Percentiles rank a stretch among this genome's conserved stretches.
phyloP scores from a whole-genome alignment of 768 basidiomycete genomes.

The Candolleomyces efflorescens region DNA sequence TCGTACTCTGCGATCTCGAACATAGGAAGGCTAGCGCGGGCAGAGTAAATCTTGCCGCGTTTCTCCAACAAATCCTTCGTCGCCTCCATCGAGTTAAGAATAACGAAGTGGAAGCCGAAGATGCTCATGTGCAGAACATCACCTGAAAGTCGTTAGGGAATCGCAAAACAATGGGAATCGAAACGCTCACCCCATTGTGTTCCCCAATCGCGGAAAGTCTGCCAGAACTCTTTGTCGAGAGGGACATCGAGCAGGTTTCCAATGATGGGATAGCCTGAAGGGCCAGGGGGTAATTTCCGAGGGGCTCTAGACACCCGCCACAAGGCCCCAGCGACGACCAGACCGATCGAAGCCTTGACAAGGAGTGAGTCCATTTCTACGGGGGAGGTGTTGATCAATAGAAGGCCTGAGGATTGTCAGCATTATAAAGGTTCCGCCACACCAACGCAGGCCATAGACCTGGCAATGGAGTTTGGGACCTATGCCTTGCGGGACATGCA shows the following conservation, averaged over 20 bases:
- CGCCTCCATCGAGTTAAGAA: constrained; percentile 28
- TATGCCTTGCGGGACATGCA: too few relatives aligned
- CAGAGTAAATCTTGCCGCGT: constrained; percentile 37
- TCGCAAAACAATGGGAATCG: not conserved
- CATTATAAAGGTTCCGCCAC: too few relatives aligned
- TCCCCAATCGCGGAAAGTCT: constrained; percentile 26
- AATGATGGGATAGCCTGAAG: constrained; percentile 30
- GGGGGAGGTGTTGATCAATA: not conserved
- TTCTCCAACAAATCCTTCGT: constrained; percentile 38
- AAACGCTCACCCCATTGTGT: constrained; percentile 26
- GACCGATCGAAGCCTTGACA: not conserved
- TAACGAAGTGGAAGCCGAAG: constrained; percentile 32
- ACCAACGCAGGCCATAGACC: too few relatives aligned
- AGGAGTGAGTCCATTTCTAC: not conserved
- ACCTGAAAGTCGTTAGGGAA: constrained; percentile 17
- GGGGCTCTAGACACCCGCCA: not conserved
- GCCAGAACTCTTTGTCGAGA: constrained; percentile 16
- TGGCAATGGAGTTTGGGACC: too few relatives aligned
- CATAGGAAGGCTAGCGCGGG: not conserved
- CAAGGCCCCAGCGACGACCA: not conserved
- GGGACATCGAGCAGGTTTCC: constrained; percentile 32
- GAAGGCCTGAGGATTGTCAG: not conserved
- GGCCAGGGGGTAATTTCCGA: constrained; percentile 30
- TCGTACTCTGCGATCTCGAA: constrained; percentile 2
- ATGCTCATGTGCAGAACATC: constrained; percentile 29